Evolutionary conservation across 2,329 filamentous ascomycete species (phyloP).

Genomic region (Xylaria sp.): DNA sequence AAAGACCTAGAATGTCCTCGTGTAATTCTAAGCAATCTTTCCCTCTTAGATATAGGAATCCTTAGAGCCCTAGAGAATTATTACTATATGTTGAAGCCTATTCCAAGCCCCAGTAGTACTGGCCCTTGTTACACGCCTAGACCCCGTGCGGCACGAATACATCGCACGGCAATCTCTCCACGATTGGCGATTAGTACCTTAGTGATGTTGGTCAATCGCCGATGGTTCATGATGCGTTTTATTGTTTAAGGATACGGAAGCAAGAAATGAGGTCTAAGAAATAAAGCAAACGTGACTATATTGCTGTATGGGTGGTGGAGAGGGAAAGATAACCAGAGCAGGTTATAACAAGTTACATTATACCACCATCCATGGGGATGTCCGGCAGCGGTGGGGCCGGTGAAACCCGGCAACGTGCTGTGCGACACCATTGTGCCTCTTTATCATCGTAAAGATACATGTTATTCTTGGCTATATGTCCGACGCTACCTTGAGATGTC

Average conservation of each 20-base stretch:
- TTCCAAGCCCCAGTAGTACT: too few relatives aligned
- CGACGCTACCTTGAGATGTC: too few relatives aligned
- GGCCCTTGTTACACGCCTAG: too few relatives aligned
- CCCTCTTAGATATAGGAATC: too few relatives aligned
- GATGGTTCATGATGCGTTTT: background rate
- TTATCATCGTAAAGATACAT: too few relatives aligned
- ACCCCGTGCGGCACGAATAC: constrained; percentile 53
- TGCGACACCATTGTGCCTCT: too few relatives aligned
- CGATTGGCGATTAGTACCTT: constrained; percentile 42
- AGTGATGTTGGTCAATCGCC: background rate
- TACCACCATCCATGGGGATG: background rate
- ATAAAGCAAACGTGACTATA: background rate
- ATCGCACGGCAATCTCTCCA: constrained; percentile 44
- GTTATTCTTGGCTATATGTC: too few relatives aligned
- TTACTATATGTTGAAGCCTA: too few relatives aligned
- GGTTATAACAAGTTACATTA: background rate
- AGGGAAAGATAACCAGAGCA: background rate
- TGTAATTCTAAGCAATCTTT: too few relatives aligned
- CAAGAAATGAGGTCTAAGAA: background rate
- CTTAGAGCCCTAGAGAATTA: too few relatives aligned
- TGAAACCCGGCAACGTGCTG: background rate
- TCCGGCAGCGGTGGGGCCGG: constrained; percentile 2
- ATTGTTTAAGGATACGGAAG: background rate
- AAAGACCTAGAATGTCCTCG: too few relatives aligned
- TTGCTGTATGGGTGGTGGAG: background rate